phyloP scores from a whole-genome alignment of 768 basidiomycete genomes.

The Serendipita sp. region DNA sequence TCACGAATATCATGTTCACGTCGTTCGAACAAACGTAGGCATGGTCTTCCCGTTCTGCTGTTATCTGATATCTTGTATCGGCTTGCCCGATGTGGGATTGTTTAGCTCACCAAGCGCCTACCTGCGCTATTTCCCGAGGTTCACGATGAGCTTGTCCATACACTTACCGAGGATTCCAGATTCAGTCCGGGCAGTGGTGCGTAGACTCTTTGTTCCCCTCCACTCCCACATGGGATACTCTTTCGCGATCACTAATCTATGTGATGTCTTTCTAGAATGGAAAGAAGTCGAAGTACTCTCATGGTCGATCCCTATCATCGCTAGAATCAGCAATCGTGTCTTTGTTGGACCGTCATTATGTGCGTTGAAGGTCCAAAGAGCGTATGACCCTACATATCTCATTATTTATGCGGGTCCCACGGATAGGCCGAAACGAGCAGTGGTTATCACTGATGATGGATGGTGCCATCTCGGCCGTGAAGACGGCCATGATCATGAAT shows the following conservation, averaged over 20 bases:
- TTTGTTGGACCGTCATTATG: conserved; percentile 38
- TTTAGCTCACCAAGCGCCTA: neutral
- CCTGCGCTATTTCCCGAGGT: conserved; percentile 8
- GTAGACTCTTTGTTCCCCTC: no score
- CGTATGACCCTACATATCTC: no score
- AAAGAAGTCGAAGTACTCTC: conserved; percentile 18
- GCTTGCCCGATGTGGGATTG: no score
- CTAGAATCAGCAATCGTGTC: conserved; percentile 28
- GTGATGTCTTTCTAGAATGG: conserved; percentile 20
- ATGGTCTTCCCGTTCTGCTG: neutral
- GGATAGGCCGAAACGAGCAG: neutral
- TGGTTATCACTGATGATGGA: neutral
- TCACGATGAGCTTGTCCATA: conserved; percentile 6
- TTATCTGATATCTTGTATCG: no score
- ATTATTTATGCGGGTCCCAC: no score
- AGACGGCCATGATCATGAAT: neutral
- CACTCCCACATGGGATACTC: no score
- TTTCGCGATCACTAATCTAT: neutral
- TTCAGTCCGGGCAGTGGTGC: neutral
- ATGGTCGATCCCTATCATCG: conserved; percentile 22
- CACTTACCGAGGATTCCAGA: neutral
- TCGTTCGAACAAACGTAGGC: neutral
- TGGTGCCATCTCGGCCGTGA: neutral
- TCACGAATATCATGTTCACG: neutral
- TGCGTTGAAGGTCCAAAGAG: conserved; percentile 15